Evolutionary conservation across 2,329 filamentous ascomycete species (phyloP), one percentile per base, ranked within the genome.

Genomic region (Cladosporium sp.): DNA sequence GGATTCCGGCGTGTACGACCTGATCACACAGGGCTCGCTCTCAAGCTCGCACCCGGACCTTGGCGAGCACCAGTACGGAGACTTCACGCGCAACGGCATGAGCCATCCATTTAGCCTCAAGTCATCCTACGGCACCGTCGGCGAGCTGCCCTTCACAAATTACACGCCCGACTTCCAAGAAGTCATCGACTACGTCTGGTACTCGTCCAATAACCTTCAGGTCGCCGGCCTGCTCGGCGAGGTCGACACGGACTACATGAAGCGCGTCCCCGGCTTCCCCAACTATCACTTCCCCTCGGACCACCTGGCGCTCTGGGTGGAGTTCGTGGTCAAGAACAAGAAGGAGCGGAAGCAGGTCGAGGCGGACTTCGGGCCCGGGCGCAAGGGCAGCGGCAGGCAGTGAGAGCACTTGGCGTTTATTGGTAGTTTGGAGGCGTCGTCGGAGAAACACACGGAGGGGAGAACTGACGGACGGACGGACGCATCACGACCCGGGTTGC

Each of bases 171-270:
- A 84, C n/a, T 98, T 96, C 72, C 82, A 83, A 48, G 91, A 90
- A 57, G 88, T 95, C 53, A 87, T 98, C 60, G 93, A 98, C 69
- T 96, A 97, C 71, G 89, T 98, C 64, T 97, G 91, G 90, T 98
- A 95, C 72, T 91, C 90, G 53, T 92, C 89, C 54, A 95, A 93
- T 70, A 84, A 86, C 18, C 77, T 96, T 42, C 87, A 93, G 66
- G 87, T 95, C 19, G 85, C 89, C 14, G 86, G 86, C 49, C 72
- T 96, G 49, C 83, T 96, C 3, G 91, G 91, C 31, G 87, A 92
- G 41, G 88, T 95, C 2, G 91, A 96, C 68, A 81, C 84, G 58
- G 82, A 88, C 28, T 93, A 95, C 68, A 82, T 95, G 54, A 86
- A 88, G 69, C 82, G 85, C 49, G 89, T 96, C 22, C 90, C 91